These are phyloP conservation scores for Phytopythium aichiense DNA, from an alignment of 352 stramenopile genomes.

Conservation along the genomic window DNA sequence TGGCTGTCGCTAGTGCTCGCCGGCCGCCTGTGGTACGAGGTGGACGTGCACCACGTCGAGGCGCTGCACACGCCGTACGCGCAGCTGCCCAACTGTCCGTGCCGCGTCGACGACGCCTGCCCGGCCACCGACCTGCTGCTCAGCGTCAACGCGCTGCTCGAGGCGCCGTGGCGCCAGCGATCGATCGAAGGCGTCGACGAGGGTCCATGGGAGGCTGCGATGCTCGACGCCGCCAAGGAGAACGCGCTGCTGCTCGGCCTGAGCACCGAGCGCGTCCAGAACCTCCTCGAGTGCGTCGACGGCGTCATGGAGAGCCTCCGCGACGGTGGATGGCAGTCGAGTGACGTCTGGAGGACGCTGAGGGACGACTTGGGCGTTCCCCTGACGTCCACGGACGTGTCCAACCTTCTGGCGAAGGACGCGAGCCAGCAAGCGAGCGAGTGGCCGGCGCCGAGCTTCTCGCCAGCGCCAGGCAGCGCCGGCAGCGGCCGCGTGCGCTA, in stretches of 20 bases:
- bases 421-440: background rate
- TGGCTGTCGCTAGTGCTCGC: constrained; percentile 48
- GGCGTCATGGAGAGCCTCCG: constrained; percentile 7
- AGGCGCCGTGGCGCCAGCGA: constrained; percentile 6
- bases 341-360: constrained; percentile 6
- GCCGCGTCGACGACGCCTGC: constrained; percentile 43
- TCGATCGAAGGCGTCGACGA: constrained; percentile 1
- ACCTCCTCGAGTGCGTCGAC: constrained; percentile 10
- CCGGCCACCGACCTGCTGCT: constrained; percentile 41
- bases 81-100: constrained; percentile 33
- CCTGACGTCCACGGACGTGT: constrained; percentile 4
- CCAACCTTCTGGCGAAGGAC: background rate
- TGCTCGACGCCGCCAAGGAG: constrained; percentile 10
- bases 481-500: constrained; percentile 27
- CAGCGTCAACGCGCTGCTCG: constrained; percentile 32
- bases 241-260: constrained; percentile 18
- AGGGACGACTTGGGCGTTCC: constrained; percentile 16
- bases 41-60: constrained; percentile 26
- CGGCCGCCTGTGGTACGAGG: constrained; percentile 54
- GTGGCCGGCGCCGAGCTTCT: background rate
- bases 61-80: constrained; percentile 34
- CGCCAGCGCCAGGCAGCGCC: constrained; percentile 15
- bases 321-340: no score
- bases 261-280: background rate
- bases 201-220: background rate